phyloP scores from a whole-genome alignment of 768 basidiomycete genomes.

The Lactifluus piperatus region DNA sequence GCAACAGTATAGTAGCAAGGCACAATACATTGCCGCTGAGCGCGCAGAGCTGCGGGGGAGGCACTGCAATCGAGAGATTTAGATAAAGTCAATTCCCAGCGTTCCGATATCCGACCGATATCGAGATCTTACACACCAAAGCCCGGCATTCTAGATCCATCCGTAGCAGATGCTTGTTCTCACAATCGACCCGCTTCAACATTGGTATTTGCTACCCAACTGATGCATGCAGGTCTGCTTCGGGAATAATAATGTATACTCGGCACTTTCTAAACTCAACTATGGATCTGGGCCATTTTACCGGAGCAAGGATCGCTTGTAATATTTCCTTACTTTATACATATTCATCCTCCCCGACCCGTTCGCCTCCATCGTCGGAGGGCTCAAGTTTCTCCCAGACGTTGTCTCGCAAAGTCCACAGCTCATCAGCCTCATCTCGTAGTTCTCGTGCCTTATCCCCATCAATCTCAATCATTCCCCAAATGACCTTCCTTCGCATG shows the following conservation, averaged over 20 bases:
- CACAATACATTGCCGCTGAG: too few species aligned
- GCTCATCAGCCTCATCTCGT: conserved; percentile 6
- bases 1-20: not conserved
- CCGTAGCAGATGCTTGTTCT: too few species aligned
- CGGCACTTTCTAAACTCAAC: not conserved
- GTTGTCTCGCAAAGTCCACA: conserved; percentile 18
- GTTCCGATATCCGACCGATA: too few species aligned
- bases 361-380: not conserved
- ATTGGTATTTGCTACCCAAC: too few species aligned
- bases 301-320: not conserved
- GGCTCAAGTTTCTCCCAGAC: conserved; percentile 1
- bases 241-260: not conserved
- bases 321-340: not conserved
- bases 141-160: too few species aligned
- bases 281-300: not conserved
- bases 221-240: too few species aligned
- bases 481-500: conserved; percentile 19
- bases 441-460: conserved; percentile 15
- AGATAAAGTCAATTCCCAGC: too few species aligned
- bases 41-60: not conserved
- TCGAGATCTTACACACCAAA: too few species aligned
- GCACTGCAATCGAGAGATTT: too few species aligned
- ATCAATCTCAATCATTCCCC: conserved; percentile 12
- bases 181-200: too few species aligned
- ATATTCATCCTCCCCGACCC: conserved; percentile 11